Evolutionary conservation across 139 green algal genomes (phyloP).

Genomic region (Chlorella sp.): DNA sequence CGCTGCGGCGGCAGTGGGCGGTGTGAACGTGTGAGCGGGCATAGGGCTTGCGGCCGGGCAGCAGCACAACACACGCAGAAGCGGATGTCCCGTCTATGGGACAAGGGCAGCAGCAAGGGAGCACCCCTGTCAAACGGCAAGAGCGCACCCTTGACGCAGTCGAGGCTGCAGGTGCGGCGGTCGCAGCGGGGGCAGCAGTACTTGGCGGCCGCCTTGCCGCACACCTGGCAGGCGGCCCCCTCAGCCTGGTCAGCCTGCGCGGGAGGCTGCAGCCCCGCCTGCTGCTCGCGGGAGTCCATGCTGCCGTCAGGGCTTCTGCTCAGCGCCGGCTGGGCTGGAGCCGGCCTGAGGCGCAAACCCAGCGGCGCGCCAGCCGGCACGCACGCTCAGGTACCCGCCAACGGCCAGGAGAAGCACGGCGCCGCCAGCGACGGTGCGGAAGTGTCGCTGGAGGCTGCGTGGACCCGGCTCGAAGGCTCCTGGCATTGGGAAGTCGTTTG

Average conservation of each 20-base stretch:
- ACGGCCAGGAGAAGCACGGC: not conserved
- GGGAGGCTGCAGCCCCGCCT: slow-evolving; percentile 3
- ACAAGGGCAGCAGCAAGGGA: not conserved
- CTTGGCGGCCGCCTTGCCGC: slow-evolving; percentile 13
- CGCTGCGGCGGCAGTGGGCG: not conserved
- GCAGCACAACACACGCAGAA: not conserved
- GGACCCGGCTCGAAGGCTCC: not conserved
- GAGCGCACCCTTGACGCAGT: slow-evolving; percentile 56
- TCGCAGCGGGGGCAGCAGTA: slow-evolving; percentile 51
- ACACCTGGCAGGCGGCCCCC: slow-evolving; percentile 30
- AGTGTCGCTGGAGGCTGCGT: not conserved
- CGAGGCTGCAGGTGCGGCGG: slow-evolving; percentile 52
- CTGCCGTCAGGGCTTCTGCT: slow-evolving; percentile 1
- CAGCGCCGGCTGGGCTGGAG: not conserved
- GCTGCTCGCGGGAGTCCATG: not conserved
- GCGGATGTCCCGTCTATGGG: not conserved
- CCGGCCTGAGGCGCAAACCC: not conserved
- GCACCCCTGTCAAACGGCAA: no score
- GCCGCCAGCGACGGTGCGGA: not conserved
- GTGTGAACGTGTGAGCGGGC: not conserved
- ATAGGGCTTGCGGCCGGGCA: not conserved
- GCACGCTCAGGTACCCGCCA: not conserved
- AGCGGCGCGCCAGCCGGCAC: not conserved
- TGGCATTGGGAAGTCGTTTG: not conserved
- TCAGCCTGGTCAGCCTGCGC: not conserved